Percentiles rank a stretch among this genome's conserved stretches.
phyloP scores from a whole-genome alignment of 345 rosid genomes.

The Melaleuca alternifolia region DNA sequence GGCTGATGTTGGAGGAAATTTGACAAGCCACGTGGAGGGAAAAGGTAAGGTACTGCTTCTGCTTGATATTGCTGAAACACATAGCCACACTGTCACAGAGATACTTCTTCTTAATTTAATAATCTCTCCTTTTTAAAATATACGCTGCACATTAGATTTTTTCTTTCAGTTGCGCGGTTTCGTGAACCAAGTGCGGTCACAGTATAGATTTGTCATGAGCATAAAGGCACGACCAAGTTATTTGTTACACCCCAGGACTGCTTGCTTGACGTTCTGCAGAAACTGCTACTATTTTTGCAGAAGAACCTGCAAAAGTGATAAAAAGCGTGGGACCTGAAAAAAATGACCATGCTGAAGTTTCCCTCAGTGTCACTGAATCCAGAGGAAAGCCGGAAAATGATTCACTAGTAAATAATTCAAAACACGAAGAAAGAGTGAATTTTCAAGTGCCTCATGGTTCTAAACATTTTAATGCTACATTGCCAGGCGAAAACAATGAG shows the following conservation, averaged over 20 bases:
- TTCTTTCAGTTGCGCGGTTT: background rate
- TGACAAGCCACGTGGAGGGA: background rate
- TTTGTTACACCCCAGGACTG: background rate
- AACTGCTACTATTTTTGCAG: background rate
- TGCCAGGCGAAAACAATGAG: slow-evolving; percentile 2
- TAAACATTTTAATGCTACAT: slow-evolving; percentile 2
- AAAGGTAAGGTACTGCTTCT: slow-evolving; percentile 6
- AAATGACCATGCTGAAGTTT: slow-evolving; percentile 1
- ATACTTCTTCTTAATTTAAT: background rate
- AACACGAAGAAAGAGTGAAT: slow-evolving; percentile 3
- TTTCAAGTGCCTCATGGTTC: background rate
- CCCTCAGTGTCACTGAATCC: background rate
- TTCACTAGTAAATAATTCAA: slow-evolving; percentile 2
- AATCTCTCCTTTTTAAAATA: background rate
- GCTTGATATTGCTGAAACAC: background rate
- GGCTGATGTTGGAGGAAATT: background rate
- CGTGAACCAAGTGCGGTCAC: background rate
- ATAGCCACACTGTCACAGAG: background rate
- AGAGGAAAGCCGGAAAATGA: slow-evolving; percentile 2
- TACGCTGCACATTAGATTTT: background rate
- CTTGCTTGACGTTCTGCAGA: background rate
- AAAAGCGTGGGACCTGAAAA: slow-evolving; percentile 1
- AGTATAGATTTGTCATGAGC: background rate
- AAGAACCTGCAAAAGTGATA: background rate
- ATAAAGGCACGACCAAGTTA: background rate